These are phyloP conservation scores for Onygenales sp. DNA, from an alignment of 2,329 filamentous ascomycete species.

Conservation along the genomic window DNA sequence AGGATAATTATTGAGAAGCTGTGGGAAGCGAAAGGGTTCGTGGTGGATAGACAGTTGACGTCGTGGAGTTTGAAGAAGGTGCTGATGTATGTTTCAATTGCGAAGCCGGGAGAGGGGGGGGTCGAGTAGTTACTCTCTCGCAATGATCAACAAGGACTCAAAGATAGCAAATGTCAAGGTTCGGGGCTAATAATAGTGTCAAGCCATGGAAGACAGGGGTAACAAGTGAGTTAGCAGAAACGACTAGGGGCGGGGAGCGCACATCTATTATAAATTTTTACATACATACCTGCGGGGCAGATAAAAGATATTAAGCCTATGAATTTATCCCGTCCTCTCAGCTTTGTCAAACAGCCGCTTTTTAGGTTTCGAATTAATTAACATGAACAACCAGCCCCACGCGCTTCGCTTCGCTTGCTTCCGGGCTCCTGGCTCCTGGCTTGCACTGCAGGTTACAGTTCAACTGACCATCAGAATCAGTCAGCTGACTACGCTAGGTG, in stretches of 20 bases:
- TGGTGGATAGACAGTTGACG: slow-evolving; percentile 1
- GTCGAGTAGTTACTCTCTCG: neutral
- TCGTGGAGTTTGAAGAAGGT: neutral
- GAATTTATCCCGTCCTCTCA: neutral
- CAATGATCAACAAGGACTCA: neutral
- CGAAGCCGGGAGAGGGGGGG: neutral
- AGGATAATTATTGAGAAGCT: slow-evolving; percentile 9
- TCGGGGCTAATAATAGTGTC: neutral
- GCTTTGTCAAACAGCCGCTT: neutral
- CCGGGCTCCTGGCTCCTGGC: too few relatives aligned
- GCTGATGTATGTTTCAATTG: neutral
- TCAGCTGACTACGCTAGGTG: too few relatives aligned
- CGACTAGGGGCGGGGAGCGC: too few relatives aligned
- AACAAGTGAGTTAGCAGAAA: neutral
- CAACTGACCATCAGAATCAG: too few relatives aligned
- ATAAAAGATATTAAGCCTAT: neutral
- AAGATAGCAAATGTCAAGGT: neutral
- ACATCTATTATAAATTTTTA: neutral
- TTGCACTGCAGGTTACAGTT: too few relatives aligned
- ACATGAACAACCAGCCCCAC: too few relatives aligned
- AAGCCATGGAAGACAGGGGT: neutral
- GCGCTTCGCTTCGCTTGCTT: too few relatives aligned
- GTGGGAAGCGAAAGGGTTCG: slow-evolving; percentile 14
- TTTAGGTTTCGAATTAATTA: neutral
- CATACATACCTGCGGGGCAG: neutral